Evolutionary conservation across 306 rosid species (phyloP).

Genomic region (Castanea crenata): DNA sequence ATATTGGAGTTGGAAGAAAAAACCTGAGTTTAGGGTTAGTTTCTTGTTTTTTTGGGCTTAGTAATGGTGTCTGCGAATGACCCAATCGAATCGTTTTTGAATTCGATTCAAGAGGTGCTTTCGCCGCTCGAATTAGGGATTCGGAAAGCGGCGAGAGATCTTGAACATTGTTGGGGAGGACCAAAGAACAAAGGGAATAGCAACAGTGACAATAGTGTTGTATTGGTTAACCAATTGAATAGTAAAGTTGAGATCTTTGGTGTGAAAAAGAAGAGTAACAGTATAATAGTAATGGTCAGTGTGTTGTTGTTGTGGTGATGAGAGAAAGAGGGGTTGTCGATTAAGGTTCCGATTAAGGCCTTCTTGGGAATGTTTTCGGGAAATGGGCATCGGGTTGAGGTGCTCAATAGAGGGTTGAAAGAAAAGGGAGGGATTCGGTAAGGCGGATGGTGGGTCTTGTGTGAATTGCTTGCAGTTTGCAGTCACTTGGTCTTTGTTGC

Average conservation of each 20-base stretch:
- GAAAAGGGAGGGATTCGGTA: conserved; percentile 41
- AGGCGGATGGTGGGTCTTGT: conserved; percentile 59
- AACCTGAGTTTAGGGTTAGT: conserved; percentile 19
- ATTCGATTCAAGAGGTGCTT: conserved; percentile 80
- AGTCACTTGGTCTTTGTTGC: conserved; percentile 70
- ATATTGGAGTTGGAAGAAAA: neutral
- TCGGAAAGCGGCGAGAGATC: conserved; percentile 81
- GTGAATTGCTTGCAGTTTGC: conserved; percentile 81
- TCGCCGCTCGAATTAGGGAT: conserved; percentile 75
- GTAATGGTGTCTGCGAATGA: conserved; percentile 78
- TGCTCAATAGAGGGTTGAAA: conserved; percentile 17
- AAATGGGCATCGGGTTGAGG: conserved; percentile 43
- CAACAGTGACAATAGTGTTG: conserved; percentile 26
- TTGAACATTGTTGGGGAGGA: conserved; percentile 76
- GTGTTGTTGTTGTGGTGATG: conserved; percentile 35
- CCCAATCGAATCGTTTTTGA: conserved; percentile 84
- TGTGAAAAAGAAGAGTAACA: conserved; percentile 46
- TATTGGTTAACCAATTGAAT: conserved; percentile 26
- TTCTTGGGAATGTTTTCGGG: conserved; percentile 60
- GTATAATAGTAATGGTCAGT: conserved; percentile 21
- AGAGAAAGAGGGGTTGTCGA: conserved; percentile 52
- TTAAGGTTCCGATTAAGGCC: conserved; percentile 69
- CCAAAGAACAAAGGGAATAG: conserved; percentile 37
- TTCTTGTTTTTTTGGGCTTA: neutral
- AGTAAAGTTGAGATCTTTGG: conserved; percentile 65